phyloP scores from a whole-genome alignment of 1,284 basidiomycete genomes.

The Pholiota adiposa region DNA sequence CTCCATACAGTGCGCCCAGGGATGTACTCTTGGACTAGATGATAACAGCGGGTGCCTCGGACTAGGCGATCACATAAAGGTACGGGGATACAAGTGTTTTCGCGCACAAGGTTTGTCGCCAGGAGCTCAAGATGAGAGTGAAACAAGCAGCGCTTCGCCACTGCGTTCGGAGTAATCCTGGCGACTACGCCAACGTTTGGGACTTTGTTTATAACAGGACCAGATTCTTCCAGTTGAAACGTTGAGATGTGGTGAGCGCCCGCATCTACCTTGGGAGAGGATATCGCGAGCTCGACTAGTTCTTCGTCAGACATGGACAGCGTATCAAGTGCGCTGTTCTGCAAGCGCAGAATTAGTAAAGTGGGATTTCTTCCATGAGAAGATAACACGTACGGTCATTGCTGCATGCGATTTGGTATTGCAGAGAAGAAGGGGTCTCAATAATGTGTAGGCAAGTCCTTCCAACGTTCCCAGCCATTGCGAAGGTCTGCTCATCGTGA shows the following conservation, averaged over 20 bases:
- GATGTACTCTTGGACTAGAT: constrained; percentile 8
- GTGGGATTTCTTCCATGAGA: no score
- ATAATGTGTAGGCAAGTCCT: neutral
- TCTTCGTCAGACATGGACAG: neutral
- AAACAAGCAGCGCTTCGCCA: neutral
- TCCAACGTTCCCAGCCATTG: neutral
- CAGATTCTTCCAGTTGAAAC: no score
- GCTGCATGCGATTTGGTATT: neutral
- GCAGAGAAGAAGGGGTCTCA: neutral
- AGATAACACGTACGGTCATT: neutral
- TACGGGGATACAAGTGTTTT: neutral
- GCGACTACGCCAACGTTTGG: neutral
- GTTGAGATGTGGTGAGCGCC: neutral
- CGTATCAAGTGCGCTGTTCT: neutral
- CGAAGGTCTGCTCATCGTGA: no score
- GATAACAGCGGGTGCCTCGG: neutral
- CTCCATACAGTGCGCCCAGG: constrained; percentile 16
- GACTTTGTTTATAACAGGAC: neutral
- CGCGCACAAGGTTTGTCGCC: neutral
- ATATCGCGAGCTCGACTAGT: neutral
- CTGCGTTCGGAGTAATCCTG: neutral
- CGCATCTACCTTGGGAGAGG: neutral
- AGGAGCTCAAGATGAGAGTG: neutral
- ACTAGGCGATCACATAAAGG: neutral
- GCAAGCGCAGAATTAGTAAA: neutral